phyloP scores from a whole-genome alignment of 225 moss, liverwort and hornwort genomes.

The Asterella californica region DNA sequence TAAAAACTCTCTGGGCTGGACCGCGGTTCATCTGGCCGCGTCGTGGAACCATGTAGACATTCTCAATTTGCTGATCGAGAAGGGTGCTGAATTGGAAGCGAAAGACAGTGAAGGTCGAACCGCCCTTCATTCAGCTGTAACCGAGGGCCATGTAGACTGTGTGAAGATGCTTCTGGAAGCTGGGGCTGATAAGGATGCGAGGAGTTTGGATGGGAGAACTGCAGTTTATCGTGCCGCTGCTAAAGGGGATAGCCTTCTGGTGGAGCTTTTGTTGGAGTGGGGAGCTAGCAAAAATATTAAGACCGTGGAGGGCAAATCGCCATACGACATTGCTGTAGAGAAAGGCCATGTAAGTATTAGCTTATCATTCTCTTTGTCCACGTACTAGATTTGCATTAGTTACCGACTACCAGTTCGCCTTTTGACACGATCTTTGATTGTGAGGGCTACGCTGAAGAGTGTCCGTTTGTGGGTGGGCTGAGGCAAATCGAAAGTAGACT shows the following conservation, averaged over 20 bases:
- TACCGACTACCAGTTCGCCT: neutral
- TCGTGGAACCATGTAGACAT: slow-evolving; percentile 64
- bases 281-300: slow-evolving; percentile 60
- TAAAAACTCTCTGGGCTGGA: slow-evolving; percentile 70
- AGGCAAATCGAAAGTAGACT: neutral
- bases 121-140: slow-evolving; percentile 69
- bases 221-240: slow-evolving; percentile 72
- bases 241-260: slow-evolving; percentile 52
- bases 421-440: neutral
- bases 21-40: slow-evolving; percentile 78
- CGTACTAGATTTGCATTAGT: neutral
- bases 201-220: slow-evolving; percentile 62
- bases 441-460: too few species aligned
- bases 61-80: slow-evolving; percentile 58
- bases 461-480: neutral
- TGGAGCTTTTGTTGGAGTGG: slow-evolving; percentile 74
- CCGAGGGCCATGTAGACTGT: slow-evolving; percentile 60
- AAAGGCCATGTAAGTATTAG: slow-evolving; percentile 50
- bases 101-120: slow-evolving; percentile 62
- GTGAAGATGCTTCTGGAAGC: slow-evolving; percentile 58
- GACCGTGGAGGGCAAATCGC: slow-evolving; percentile 53
- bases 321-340: slow-evolving; percentile 69
- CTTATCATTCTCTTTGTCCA: neutral
- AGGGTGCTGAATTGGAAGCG: slow-evolving; percentile 60
- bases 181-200: slow-evolving; percentile 52